These are phyloP conservation scores for Zasmidium angulare DNA, from an alignment of 2,329 filamentous ascomycete genomes.

Conservation along the genomic window DNA sequence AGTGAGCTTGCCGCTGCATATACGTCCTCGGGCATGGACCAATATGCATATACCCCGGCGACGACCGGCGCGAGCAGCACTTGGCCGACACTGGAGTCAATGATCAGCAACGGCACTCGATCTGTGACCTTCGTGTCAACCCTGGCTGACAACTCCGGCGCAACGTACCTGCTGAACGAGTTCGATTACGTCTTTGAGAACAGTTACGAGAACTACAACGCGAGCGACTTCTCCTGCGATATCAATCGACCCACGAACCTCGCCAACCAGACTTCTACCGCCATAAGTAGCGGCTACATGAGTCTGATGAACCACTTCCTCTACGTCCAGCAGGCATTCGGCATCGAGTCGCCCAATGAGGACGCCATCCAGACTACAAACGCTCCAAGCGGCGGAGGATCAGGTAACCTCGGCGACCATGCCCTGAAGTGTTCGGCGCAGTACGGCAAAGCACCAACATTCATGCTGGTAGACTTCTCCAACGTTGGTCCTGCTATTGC, in stretches of 20 bases:
- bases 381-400: constrained; percentile 41
- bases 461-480: constrained; percentile 48
- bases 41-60: constrained; percentile 42
- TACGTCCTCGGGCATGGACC: constrained; percentile 51
- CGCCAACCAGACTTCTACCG: constrained; percentile 16
- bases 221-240: constrained; percentile 25
- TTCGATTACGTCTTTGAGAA: constrained; percentile 49
- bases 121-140: constrained; percentile 64
- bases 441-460: constrained; percentile 43
- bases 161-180: constrained; percentile 63
- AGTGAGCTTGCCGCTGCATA: constrained; percentile 47
- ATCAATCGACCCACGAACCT: constrained; percentile 18
- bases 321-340: constrained; percentile 42
- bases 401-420: constrained; percentile 46
- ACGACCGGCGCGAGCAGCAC: constrained; percentile 48
- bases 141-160: constrained; percentile 78
- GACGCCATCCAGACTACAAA: constrained; percentile 42
- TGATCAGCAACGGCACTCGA: constrained; percentile 67
- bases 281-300: constrained; percentile 34
- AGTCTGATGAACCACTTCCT: constrained; percentile 52
- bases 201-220: constrained; percentile 39
- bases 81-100: constrained; percentile 80
- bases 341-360: constrained; percentile 44
- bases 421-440: constrained; percentile 39
- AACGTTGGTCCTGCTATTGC: constrained; percentile 46